phyloP scores from a whole-genome alignment of 148 eudicot genomes.

The Limonium bicolor region DNA sequence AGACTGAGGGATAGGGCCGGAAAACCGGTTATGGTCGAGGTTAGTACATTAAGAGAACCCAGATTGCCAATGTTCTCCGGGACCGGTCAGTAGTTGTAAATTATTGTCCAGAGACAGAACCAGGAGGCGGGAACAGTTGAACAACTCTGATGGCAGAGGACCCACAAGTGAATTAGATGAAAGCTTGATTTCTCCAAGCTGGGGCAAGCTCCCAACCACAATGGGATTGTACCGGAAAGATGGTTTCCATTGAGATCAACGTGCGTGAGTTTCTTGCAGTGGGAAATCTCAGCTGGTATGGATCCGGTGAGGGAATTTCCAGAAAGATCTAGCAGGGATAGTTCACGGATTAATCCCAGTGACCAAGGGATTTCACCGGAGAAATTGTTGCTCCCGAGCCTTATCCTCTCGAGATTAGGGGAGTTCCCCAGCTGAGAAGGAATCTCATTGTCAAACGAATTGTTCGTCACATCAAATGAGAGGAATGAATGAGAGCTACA shows the following conservation, averaged over 20 bases:
- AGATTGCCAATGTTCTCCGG: constrained; percentile 52
- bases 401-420: constrained; percentile 48
- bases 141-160: constrained; percentile 48
- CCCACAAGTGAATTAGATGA: constrained; percentile 61
- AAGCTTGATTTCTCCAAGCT: constrained; percentile 77
- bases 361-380: constrained; percentile 65
- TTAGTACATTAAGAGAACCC: constrained; percentile 65
- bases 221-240: constrained; percentile 59
- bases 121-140: constrained; percentile 65
- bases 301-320: constrained; percentile 54
- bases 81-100: constrained; percentile 46
- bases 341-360: constrained; percentile 31
- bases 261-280: constrained; percentile 56
- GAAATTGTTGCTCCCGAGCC: constrained; percentile 64
- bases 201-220: constrained; percentile 66
- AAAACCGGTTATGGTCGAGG: constrained; percentile 42
- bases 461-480: constrained; percentile 83
- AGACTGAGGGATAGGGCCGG: constrained; percentile 57
- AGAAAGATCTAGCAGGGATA: constrained; percentile 68
- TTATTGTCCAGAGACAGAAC: constrained; percentile 56
- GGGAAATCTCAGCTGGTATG: constrained; percentile 51
- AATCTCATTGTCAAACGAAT: constrained; percentile 59
- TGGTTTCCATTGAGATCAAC: constrained; percentile 65
- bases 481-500: constrained; percentile 60
- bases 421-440: constrained; percentile 57